These are phyloP conservation scores for Beta lomatogona DNA, from an alignment of 179 eudicot genomes.

Conservation along the genomic window DNA sequence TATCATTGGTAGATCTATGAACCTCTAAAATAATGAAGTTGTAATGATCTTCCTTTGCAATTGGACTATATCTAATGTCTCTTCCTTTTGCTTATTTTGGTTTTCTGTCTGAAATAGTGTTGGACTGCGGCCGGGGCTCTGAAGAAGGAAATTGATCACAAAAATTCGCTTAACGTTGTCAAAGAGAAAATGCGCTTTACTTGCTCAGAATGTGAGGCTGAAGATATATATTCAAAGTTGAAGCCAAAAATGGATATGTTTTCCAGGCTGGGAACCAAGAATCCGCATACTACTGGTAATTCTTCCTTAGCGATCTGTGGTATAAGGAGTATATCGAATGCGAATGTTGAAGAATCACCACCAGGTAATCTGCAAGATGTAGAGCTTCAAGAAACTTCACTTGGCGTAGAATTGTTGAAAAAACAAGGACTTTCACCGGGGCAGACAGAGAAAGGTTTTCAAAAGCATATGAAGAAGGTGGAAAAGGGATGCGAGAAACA, in stretches of 20 bases:
- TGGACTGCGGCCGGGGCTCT: conserved; percentile 63
- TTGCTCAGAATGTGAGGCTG: conserved; percentile 53
- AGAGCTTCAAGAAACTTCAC: conserved; percentile 32
- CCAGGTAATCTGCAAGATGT: conserved; percentile 9
- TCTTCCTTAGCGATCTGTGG: no score
- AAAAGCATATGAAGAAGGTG: conserved; percentile 26
- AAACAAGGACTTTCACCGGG: conserved; percentile 17
- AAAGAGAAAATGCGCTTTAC: conserved; percentile 42
- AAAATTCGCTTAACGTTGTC: conserved; percentile 43
- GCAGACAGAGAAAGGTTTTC: conserved; percentile 21
- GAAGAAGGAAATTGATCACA: conserved; percentile 51
- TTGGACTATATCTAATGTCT: neutral
- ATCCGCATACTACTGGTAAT: conserved; percentile 23
- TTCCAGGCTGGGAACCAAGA: conserved; percentile 30
- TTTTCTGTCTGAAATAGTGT: conserved; percentile 49
- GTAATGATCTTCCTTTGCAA: neutral
- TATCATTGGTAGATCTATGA: neutral
- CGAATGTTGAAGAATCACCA: conserved; percentile 15
- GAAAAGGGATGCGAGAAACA: conserved; percentile 27
- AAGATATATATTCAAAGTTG: conserved; percentile 41
- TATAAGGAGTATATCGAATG: neutral
- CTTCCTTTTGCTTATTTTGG: conserved; percentile 6
- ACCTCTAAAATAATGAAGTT: neutral
- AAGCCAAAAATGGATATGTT: conserved; percentile 42
- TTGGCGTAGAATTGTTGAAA: conserved; percentile 25